A percentile compares a stretch with the other conserved stretches of the same genome.
phyloP scores from a whole-genome alignment of 768 basidiomycete species.

The Tricholoma hemisulphureum region DNA sequence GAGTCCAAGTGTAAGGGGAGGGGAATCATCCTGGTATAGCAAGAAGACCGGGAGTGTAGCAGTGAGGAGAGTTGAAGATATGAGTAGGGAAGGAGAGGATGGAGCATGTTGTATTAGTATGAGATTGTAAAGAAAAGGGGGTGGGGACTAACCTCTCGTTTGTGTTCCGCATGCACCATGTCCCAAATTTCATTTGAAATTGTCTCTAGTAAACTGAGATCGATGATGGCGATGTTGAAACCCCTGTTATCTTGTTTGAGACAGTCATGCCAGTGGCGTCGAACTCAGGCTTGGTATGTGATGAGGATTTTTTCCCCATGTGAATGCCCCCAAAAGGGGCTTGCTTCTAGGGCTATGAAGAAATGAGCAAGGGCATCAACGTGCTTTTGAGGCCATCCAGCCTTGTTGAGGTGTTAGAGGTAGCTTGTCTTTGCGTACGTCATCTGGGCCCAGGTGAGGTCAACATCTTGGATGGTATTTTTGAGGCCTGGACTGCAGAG shows the following conservation, averaged over 20 bases:
- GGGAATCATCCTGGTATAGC: too few relatives aligned
- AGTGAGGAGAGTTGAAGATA: too few relatives aligned
- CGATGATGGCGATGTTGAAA: background rate
- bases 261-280: background rate
- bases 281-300: background rate
- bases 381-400: too few relatives aligned
- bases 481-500: background rate
- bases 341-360: background rate
- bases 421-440: background rate
- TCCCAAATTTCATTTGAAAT: too few relatives aligned
- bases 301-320: background rate
- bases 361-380: too few relatives aligned
- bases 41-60: too few relatives aligned
- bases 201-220: background rate
- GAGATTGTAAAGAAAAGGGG: too few relatives aligned
- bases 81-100: too few relatives aligned
- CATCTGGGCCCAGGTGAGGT: conserved; percentile 8
- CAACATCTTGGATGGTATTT: background rate
- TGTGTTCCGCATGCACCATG: too few relatives aligned
- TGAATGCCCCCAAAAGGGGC: background rate
- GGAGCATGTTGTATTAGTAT: too few relatives aligned
- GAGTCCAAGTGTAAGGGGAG: too few relatives aligned
- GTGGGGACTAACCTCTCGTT: too few relatives aligned
- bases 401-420: background rate
- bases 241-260: background rate